Percentiles rank a stretch among this genome's conserved stretches.
phyloP scores from a whole-genome alignment of 768 basidiomycete species.

The Clavulina sp. region DNA sequence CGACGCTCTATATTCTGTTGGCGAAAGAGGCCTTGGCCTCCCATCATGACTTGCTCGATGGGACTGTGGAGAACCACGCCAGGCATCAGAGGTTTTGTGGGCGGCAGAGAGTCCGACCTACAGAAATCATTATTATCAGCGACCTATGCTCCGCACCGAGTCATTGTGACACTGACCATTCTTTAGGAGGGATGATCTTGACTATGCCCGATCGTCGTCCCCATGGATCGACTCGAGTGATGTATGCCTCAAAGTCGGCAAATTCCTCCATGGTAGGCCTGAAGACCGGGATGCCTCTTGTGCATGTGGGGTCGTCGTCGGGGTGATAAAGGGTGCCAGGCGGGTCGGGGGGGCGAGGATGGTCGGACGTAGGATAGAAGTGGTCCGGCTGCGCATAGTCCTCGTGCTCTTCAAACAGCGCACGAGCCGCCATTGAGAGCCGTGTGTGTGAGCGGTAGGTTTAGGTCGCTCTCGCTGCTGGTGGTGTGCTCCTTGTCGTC shows the following conservation, averaged over 20 bases:
- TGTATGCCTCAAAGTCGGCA: slow-evolving; percentile 76
- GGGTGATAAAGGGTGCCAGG: slow-evolving; percentile 21
- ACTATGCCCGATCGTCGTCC: slow-evolving; percentile 82
- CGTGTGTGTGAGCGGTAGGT: no score
- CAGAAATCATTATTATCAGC: not conserved
- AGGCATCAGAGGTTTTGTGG: slow-evolving; percentile 50
- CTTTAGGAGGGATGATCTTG: slow-evolving; percentile 87
- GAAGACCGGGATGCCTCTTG: slow-evolving; percentile 92
- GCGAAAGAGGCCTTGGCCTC: slow-evolving; percentile 9
- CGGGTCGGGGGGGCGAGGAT: not conserved
- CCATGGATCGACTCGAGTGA: slow-evolving; percentile 78
- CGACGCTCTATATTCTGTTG: slow-evolving; percentile 11
- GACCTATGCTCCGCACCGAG: not conserved
- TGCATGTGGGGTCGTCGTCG: slow-evolving; percentile 60
- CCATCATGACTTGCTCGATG: slow-evolving; percentile 31
- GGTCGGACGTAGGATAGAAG: slow-evolving; percentile 31
- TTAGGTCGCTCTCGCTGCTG: no score
- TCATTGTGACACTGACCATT: slow-evolving; percentile 46
- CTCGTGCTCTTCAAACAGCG: no score
- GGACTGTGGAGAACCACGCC: slow-evolving; percentile 69
- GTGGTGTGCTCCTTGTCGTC: no score
- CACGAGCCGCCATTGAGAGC: no score
- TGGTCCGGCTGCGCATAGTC: slow-evolving; percentile 65
- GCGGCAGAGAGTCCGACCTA: slow-evolving; percentile 58
- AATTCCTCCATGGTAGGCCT: slow-evolving; percentile 88